phyloP scores from a whole-genome alignment of 805 yeast genomes.

The Teunomyces aglyptinius region DNA sequence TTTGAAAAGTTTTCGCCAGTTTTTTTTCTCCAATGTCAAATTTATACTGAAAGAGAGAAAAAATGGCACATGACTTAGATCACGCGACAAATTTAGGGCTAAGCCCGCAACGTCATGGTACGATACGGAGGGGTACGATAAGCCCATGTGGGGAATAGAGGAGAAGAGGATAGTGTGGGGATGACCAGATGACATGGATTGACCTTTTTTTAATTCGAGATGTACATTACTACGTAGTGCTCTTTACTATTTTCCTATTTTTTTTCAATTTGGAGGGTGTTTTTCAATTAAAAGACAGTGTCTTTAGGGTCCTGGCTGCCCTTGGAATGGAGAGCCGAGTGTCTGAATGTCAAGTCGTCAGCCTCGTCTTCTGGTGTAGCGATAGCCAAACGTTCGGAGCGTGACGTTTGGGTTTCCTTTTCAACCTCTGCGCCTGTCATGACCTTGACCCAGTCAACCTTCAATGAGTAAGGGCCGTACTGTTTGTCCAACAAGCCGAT shows the following conservation, averaged over 20 bases:
- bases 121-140: conserved; percentile 1
- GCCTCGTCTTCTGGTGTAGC: conserved; percentile 8
- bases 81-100: neutral
- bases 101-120: neutral
- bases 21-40: too few species aligned
- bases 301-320: conserved; percentile 32
- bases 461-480: conserved; percentile 70
- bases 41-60: neutral
- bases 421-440: conserved; percentile 55
- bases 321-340: conserved; percentile 15
- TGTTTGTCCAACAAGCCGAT: conserved; percentile 74
- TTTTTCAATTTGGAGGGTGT: neutral
- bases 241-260: neutral
- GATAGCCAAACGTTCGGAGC: conserved; percentile 22
- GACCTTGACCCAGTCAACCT: conserved; percentile 72
- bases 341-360: conserved; percentile 5
- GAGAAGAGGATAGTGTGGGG: neutral
- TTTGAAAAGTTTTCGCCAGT: neutral
- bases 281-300: conserved; percentile 26
- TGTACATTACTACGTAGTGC: conserved; percentile 1
- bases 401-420: conserved; percentile 36
- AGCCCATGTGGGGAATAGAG: neutral
- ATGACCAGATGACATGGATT: neutral
- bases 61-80: neutral
- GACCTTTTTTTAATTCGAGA: neutral